These are phyloP conservation scores for Senna tora DNA, from an alignment of 306 rosid genomes.

Conservation along the genomic window DNA sequence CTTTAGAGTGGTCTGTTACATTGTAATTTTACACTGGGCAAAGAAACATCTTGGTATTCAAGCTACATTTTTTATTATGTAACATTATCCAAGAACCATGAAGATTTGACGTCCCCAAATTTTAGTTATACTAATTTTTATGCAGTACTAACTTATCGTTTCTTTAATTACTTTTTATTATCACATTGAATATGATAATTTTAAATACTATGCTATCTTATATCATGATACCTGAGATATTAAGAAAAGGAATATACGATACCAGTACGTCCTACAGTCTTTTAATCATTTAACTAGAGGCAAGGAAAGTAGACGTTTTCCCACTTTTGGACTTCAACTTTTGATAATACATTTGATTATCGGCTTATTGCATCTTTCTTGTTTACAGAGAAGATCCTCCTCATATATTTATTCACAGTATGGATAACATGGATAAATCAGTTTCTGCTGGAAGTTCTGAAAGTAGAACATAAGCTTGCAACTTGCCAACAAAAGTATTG, in stretches of 20 bases:
- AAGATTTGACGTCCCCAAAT: not conserved
- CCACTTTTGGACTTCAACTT: slow-evolving; percentile 12
- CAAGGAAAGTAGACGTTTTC: slow-evolving; percentile 26
- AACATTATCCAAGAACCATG: not conserved
- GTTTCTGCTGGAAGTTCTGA: slow-evolving; percentile 33
- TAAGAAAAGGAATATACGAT: not conserved
- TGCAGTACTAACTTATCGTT: not conserved
- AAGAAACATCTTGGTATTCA: not conserved
- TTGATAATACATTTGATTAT: slow-evolving; percentile 32
- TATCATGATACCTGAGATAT: not conserved
- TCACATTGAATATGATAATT: not conserved
- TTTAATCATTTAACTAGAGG: slow-evolving; percentile 5
- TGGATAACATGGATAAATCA: slow-evolving; percentile 46
- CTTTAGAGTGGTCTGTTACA: not conserved
- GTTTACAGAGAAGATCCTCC: slow-evolving; percentile 68
- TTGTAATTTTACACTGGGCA: not conserved
- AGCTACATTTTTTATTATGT: not conserved
- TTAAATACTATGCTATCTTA: not conserved
- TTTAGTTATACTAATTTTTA: not conserved
- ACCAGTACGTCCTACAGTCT: not conserved
- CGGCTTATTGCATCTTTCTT: slow-evolving; percentile 25
- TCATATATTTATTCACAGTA: slow-evolving; percentile 61
- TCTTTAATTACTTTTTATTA: not conserved
- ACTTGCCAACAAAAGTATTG: slow-evolving; percentile 43
- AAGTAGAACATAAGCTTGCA: slow-evolving; percentile 36